Evolutionary conservation across 495 filamentous ascomycete species (phyloP).

Genomic region (Chaetomium cochliodes): DNA sequence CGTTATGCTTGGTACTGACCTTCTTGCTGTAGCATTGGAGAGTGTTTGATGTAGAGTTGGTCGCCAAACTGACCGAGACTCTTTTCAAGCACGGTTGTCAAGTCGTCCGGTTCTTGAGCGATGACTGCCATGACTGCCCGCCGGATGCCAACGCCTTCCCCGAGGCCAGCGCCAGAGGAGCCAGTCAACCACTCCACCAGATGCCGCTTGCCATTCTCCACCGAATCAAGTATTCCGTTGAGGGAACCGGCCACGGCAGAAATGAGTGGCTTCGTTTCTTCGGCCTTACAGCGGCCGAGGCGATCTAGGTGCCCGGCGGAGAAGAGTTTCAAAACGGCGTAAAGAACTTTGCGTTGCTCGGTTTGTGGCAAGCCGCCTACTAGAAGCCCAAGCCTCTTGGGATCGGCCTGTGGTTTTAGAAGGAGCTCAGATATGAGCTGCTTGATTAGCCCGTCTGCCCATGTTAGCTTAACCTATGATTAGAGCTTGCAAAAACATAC

Average conservation of each 20-base stretch:
- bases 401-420: constrained; percentile 37
- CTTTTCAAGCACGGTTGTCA: constrained; percentile 63
- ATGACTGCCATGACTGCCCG: constrained; percentile 65
- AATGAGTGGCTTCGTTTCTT: constrained; percentile 39
- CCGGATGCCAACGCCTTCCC: constrained; percentile 59
- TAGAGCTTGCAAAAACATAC: constrained; percentile 43
- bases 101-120: constrained; percentile 50
- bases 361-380: constrained; percentile 50
- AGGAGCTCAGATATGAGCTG: constrained; percentile 49
- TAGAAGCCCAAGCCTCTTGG: constrained; percentile 42
- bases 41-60: constrained; percentile 80
- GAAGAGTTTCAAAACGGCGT: constrained; percentile 58
- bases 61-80: constrained; percentile 75
- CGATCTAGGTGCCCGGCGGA: constrained; percentile 53
- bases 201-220: constrained; percentile 46
- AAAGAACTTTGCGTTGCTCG: constrained; percentile 60
- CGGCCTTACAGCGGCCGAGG: constrained; percentile 33
- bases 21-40: constrained; percentile 80
- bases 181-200: constrained; percentile 68
- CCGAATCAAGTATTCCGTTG: constrained; percentile 36
- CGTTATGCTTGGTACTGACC: constrained; percentile 47
- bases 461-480: constrained; percentile 17
- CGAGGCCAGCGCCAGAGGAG: constrained; percentile 63
- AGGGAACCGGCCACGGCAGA: constrained; percentile 52
- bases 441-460: constrained; percentile 56